Evolutionary conservation across 2,329 filamentous ascomycete species (phyloP).

Genomic region (Apiospora hydei): DNA sequence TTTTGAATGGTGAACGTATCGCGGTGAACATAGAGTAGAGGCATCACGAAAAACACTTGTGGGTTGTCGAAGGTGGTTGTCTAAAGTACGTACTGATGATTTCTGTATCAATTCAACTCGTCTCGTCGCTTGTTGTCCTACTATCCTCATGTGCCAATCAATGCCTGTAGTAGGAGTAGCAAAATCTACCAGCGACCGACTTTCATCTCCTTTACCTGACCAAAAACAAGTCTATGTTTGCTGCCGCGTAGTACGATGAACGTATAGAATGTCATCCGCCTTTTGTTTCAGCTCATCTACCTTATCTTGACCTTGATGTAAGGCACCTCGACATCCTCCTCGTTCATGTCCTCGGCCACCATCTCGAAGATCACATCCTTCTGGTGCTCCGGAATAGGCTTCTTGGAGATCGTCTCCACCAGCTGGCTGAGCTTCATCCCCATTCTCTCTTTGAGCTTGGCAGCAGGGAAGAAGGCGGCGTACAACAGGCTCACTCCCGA

Average conservation of each 20-base stretch:
- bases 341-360: slow-evolving; percentile 85
- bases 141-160: background rate
- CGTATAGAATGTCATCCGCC: background rate
- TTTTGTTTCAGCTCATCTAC: slow-evolving; percentile 33
- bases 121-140: background rate
- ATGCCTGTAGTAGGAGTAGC: slow-evolving; percentile 3
- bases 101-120: background rate
- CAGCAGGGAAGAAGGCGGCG: slow-evolving; percentile 85
- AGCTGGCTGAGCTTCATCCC: slow-evolving; percentile 86
- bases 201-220: background rate
- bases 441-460: slow-evolving; percentile 82
- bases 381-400: slow-evolving; percentile 87
- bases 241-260: background rate
- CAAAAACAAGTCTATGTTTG: background rate
- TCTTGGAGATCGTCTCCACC: slow-evolving; percentile 89
- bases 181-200: background rate
- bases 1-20: too few species aligned
- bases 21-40: too few species aligned
- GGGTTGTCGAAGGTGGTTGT: background rate
- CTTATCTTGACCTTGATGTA: slow-evolving; percentile 89
- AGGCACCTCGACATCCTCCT: slow-evolving; percentile 95
- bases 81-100: background rate
- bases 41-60: background rate
- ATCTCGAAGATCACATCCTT: slow-evolving; percentile 97
- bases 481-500: slow-evolving; percentile 97